A percentile compares a stretch with the other conserved stretches of the same genome.
phyloP scores from a whole-genome alignment of 371 early-diverging fungal species.

The Entomophthora muscae region DNA sequence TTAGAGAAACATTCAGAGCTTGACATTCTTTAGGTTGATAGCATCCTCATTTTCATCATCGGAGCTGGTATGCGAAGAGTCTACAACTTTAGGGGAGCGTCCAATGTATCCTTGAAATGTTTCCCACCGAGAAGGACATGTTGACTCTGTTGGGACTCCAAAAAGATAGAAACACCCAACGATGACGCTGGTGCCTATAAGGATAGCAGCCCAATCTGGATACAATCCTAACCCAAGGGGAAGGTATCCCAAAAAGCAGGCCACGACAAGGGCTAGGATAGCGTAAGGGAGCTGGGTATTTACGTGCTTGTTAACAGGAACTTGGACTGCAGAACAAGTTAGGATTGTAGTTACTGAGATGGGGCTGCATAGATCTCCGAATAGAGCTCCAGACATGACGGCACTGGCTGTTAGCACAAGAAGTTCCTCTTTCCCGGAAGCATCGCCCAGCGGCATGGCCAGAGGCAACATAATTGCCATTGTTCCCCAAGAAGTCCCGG shows the following conservation, averaged over 20 bases:
- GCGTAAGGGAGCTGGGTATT: conserved; percentile 7
- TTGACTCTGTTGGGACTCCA: background rate
- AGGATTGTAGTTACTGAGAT: conserved; percentile 6
- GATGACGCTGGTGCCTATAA: background rate
- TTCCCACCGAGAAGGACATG: background rate
- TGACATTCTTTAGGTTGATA: too few relatives aligned
- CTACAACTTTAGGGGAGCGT: too few relatives aligned
- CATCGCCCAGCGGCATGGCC: background rate
- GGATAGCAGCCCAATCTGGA: conserved; percentile 1
- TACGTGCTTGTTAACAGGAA: conserved; percentile 1
- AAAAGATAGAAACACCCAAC: too few relatives aligned
- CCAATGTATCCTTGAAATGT: too few relatives aligned
- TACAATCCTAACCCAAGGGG: conserved; percentile 7
- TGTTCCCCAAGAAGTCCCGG: too few relatives aligned
- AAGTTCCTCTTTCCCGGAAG: background rate
- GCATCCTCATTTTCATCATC: too few relatives aligned
- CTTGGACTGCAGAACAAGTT: background rate
- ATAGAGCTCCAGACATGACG: conserved; percentile 4
- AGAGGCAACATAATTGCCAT: conserved; percentile 9
- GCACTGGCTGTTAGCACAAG: background rate
- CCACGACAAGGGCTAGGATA: background rate
- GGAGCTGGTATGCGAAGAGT: too few relatives aligned
- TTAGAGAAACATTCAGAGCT: too few relatives aligned
- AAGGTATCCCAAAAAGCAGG: background rate
- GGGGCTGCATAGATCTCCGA: conserved; percentile 8